phyloP scores from a whole-genome alignment of 768 basidiomycete species.

The Panaeolus papilionaceus region DNA sequence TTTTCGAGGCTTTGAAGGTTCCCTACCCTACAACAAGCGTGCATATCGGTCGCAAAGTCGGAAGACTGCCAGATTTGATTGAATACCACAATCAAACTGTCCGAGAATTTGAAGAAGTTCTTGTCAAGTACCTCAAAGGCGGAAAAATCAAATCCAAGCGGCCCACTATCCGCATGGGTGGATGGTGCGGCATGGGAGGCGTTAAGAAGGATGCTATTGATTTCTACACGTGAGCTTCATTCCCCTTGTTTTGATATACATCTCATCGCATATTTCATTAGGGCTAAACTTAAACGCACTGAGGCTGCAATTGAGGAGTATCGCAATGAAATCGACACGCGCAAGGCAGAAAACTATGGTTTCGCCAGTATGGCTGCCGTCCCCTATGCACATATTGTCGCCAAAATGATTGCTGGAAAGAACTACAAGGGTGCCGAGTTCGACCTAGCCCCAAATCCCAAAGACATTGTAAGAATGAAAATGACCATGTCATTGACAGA shows the following conservation, averaged over 20 bases:
- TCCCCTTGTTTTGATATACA: not conserved
- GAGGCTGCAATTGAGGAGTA: constrained; percentile 78
- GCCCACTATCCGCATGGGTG: constrained; percentile 82
- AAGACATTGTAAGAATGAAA: constrained; percentile 69
- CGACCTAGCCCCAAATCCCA: constrained; percentile 84
- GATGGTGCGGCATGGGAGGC: constrained; percentile 84
- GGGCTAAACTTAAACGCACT: constrained; percentile 64
- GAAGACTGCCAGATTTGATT: constrained; percentile 87
- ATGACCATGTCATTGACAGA: constrained; percentile 21
- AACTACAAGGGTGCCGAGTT: constrained; percentile 76
- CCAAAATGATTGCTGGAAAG: constrained; percentile 70
- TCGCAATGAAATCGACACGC: constrained; percentile 72
- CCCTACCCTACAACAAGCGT: constrained; percentile 94
- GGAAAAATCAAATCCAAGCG: constrained; percentile 81
- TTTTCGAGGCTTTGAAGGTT: constrained; percentile 77
- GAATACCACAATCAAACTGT: constrained; percentile 95
- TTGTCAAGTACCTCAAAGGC: constrained; percentile 90
- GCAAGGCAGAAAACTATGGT: constrained; percentile 88
- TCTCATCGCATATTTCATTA: constrained; percentile 27
- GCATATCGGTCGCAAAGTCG: constrained; percentile 87
- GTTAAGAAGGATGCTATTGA: constrained; percentile 91
- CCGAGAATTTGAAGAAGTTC: constrained; percentile 85
- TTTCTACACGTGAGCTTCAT: constrained; percentile 77
- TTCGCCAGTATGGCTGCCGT: constrained; percentile 92
- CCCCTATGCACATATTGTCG: constrained; percentile 88